A percentile compares a stretch with the other conserved stretches of the same genome.
These are phyloP conservation scores for Eucalyptus marginata DNA, from an alignment of 345 rosid species.

Conservation along the genomic window DNA sequence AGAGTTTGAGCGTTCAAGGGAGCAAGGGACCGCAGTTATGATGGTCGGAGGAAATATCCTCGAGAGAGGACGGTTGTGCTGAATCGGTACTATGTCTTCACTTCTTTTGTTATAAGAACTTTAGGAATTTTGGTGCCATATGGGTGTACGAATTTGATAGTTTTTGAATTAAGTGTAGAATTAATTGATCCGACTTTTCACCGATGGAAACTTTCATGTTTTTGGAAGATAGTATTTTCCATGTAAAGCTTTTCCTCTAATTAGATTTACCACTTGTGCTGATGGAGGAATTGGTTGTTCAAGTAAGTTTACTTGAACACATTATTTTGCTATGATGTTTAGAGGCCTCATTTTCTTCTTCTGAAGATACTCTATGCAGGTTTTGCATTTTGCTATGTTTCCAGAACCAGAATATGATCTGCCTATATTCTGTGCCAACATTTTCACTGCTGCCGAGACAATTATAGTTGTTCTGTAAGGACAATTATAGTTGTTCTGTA, in stretches of 20 bases:
- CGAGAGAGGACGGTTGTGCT: background rate
- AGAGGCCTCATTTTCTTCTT: background rate
- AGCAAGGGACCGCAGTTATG: conserved; percentile 73
- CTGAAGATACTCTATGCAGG: conserved; percentile 23
- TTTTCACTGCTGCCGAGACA: no score
- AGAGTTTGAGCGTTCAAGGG: conserved; percentile 51
- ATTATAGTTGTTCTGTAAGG: no score
- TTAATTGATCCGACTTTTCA: no score
- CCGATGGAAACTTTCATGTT: no score
- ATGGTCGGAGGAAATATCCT: background rate
- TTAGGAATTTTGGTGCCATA: background rate
- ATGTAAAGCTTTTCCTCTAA: no score
- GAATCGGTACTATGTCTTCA: background rate
- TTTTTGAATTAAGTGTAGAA: no score
- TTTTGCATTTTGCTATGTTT: conserved; percentile 41
- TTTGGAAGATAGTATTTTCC: no score
- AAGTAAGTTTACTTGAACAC: background rate
- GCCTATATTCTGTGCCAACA: no score
- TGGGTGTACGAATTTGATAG: background rate
- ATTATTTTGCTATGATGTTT: background rate
- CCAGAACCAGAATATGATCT: no score
- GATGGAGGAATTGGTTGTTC: background rate
- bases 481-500: no score
- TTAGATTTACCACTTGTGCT: background rate
- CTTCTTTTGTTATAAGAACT: background rate